phyloP scores from a whole-genome alignment of 2,329 filamentous ascomycete genomes.

The Nectriaceae sp. region DNA sequence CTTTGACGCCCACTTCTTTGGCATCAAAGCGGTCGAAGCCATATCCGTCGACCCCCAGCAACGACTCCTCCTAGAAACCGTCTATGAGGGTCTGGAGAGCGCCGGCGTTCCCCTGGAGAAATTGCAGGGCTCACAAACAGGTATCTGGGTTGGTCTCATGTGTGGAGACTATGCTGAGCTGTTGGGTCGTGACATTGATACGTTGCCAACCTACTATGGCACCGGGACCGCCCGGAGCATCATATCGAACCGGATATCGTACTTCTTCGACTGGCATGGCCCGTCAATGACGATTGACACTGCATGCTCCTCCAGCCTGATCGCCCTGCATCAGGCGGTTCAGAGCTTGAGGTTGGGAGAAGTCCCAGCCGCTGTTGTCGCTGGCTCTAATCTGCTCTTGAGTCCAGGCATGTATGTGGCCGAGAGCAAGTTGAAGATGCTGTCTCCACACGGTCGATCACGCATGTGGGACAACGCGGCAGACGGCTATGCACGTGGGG shows the following conservation, averaged over 20 bases:
- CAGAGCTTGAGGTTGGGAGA: constrained; percentile 48
- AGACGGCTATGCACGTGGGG: constrained; percentile 48
- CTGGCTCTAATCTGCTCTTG: constrained; percentile 41
- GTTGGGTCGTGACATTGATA: background rate
- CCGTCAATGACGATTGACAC: constrained; percentile 33
- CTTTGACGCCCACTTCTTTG: constrained; percentile 41
- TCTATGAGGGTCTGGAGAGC: constrained; percentile 30
- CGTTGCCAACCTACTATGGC: constrained; percentile 5
- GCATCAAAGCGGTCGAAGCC: constrained; percentile 40
- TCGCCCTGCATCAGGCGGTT: background rate
- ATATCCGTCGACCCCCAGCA: constrained; percentile 41
- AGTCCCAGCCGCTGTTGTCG: constrained; percentile 36
- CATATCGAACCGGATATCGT: constrained; percentile 19
- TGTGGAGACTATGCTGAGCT: constrained; percentile 26
- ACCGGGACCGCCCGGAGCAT: constrained; percentile 11
- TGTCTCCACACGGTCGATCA: constrained; percentile 50
- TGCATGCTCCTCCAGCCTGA: background rate
- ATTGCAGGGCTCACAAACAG: constrained; percentile 7
- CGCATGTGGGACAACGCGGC: constrained; percentile 33
- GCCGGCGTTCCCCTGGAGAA: constrained; percentile 5
- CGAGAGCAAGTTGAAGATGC: constrained; percentile 39
- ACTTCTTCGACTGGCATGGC: constrained; percentile 21
- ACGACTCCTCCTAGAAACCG: constrained; percentile 32
- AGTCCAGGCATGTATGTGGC: constrained; percentile 33
- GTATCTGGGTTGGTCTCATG: constrained; percentile 27